phyloP scores from a whole-genome alignment of 768 basidiomycete species.

The Phaffia australis region DNA sequence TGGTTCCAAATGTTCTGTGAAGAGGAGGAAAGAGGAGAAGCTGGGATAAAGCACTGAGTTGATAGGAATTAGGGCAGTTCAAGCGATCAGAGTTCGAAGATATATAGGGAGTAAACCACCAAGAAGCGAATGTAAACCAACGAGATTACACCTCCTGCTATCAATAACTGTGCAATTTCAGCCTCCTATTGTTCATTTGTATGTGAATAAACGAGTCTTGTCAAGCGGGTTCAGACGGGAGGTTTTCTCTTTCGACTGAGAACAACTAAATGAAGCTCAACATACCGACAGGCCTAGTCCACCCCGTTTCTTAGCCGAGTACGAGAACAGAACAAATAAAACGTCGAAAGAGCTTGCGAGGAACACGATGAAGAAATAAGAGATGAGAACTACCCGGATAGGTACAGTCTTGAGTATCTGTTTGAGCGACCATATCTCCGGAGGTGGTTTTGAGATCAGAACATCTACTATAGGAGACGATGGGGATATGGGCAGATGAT shows the following conservation, averaged over 20 bases:
- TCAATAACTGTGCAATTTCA: constrained; percentile 10
- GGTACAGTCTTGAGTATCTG: not conserved
- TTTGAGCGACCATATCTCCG: no score
- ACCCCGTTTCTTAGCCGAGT: not conserved
- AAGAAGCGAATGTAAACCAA: not conserved
- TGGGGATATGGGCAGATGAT: no score
- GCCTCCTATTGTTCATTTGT: not conserved
- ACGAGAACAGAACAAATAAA: constrained; percentile 9
- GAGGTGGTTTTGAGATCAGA: no score
- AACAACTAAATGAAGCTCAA: not conserved
- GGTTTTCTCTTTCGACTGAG: no score
- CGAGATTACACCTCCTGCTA: constrained; percentile 10
- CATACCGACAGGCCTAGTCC: constrained; percentile 4
- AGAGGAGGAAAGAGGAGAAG: constrained; percentile 13
- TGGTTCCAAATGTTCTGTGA: not conserved
- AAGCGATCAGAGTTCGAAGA: not conserved
- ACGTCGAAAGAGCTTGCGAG: constrained; percentile 9
- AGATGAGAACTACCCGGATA: not conserved
- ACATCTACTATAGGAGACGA: no score
- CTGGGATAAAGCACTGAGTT: constrained; percentile 9
- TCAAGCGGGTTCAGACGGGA: no score
- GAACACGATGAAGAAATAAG: not conserved
- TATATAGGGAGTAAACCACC: not conserved
- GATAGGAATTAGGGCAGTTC: not conserved
- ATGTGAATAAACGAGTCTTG: no score